These are phyloP conservation scores for Kuraishia borneana DNA, from an alignment of 805 yeast species.

Conservation along the genomic window DNA sequence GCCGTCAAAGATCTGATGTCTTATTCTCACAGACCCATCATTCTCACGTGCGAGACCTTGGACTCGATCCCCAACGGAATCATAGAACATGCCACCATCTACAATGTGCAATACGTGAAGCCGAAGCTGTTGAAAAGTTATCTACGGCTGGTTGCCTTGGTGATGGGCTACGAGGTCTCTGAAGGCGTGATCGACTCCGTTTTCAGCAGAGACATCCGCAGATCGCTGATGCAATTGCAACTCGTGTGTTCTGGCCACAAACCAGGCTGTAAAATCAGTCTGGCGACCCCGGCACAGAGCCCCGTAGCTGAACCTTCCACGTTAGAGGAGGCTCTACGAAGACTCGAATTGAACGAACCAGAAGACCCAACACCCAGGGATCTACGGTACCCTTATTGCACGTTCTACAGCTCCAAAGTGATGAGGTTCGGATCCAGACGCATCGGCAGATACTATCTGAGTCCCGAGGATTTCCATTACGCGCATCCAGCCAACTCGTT, in stretches of 20 bases:
- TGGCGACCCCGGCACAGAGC: too few relatives aligned
- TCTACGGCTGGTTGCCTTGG: slow-evolving; percentile 14
- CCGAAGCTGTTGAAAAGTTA: slow-evolving; percentile 8
- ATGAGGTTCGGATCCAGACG: slow-evolving; percentile 14
- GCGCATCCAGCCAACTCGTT: slow-evolving; percentile 12
- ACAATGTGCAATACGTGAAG: slow-evolving; percentile 7
- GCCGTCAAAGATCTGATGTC: slow-evolving; percentile 49
- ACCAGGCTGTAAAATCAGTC: too few relatives aligned
- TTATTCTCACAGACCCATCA: slow-evolving; percentile 21
- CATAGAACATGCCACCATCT: slow-evolving; percentile 16
- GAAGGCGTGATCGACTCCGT: slow-evolving; percentile 8
- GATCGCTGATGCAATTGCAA: slow-evolving; percentile 18
- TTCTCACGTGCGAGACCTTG: slow-evolving; percentile 16
- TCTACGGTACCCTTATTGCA: slow-evolving; percentile 3
- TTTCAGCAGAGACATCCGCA: slow-evolving; percentile 11
- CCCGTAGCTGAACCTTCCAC: too few relatives aligned
- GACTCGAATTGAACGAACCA: background rate
- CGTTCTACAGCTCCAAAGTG: slow-evolving; percentile 16
- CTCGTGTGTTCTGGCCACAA: slow-evolving; percentile 10
- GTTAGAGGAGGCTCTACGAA: background rate
- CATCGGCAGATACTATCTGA: slow-evolving; percentile 7
- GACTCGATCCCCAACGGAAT: slow-evolving; percentile 15
- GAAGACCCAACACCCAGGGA: background rate
- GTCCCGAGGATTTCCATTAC: slow-evolving; percentile 11
- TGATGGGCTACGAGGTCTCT: slow-evolving; percentile 15